Conservation (phyloP, 139 green algal genomes). For the Picochlorum sp. region DNA sequence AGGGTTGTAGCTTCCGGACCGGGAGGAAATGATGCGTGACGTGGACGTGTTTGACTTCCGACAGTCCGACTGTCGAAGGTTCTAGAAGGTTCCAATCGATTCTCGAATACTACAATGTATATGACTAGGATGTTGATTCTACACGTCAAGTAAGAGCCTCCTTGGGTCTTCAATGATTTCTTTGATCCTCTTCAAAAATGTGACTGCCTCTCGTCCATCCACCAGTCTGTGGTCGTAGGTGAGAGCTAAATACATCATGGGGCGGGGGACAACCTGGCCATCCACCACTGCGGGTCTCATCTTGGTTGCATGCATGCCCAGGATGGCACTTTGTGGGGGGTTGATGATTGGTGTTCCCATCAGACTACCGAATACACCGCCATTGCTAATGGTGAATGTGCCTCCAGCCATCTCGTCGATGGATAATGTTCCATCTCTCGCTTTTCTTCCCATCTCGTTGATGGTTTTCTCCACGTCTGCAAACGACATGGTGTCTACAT, state of each 20-base stretch:
- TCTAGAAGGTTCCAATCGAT: not conserved
- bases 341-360: conserved; percentile 99
- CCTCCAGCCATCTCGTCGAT: conserved; percentile 99
- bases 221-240: conserved; percentile 99
- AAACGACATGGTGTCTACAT: conserved; percentile 76
- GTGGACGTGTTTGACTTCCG: not conserved
- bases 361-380: conserved; percentile 93
- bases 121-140: not conserved
- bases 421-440: conserved; percentile 82
- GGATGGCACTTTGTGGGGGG: conserved; percentile 85
- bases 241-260: conserved; percentile 98
- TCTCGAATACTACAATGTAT: too few species aligned
- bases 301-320: conserved; percentile 96
- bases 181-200: conserved; percentile 97
- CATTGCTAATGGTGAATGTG: conserved; percentile 99
- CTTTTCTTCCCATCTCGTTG: conserved; percentile 83
- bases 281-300: conserved; percentile 73
- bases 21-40: not conserved
- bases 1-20: not conserved
- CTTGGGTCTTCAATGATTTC: conserved; percentile 94
- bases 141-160: conserved; percentile 88
- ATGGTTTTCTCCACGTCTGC: conserved; percentile 90
- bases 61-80: not conserved
- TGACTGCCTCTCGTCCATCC: conserved; percentile 91
- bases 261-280: conserved; percentile 70